Base-by-base conservation (phyloP, 2,329 filamentous ascomycete genomes). In the Cephalotrichum gorgonifer region DNA sequence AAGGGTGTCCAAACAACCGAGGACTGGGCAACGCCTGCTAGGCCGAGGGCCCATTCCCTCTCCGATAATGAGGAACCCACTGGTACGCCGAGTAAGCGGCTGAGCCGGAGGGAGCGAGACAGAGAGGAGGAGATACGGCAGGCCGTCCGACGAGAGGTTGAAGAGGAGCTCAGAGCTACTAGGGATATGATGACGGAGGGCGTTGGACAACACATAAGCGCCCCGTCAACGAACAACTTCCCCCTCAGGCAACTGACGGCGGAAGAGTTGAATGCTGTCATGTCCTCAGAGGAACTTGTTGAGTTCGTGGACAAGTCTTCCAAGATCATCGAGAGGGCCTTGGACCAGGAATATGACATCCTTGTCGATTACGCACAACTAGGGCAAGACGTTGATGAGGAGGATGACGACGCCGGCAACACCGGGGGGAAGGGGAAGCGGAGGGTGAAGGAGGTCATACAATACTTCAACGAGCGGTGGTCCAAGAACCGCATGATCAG, bases 401-500 rank as follows among this genome's bases (percentile, higher is more conserved):
- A 94, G 44, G 88, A 94, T 50, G 89, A 88, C 56, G 83, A 88
- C 55, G 73, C 68, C 46, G 84, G 84, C 15, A 85, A 85, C 51
- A 79, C 78, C 3, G 77, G 79, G 28, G 85, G 83, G 4, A 84
- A 85, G 54, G 85, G 83, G 46, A 81, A 85, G 38, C 74, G 86
- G 56, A 78, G 85, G 54, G 79, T 94, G 58, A 91, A 87, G 63
- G 90, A 98, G 66, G 75, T 95, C 44, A 83, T 86, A 31, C 91
- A 96, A 59, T 96, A 97, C 66, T 95, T 87, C 67, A 90, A 96
- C 60, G 86, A 95, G 53, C 79, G 89, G 62, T 96, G 91, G 86
- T 95, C 88, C 61, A 95, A 94, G 73, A 95, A 96, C 71, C 84
- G 90, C 55, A 96, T 96, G 86, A 85, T 98, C 62, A 96, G 88